phyloP scores from a whole-genome alignment of 805 yeast species.

The Candida lessepsii region DNA sequence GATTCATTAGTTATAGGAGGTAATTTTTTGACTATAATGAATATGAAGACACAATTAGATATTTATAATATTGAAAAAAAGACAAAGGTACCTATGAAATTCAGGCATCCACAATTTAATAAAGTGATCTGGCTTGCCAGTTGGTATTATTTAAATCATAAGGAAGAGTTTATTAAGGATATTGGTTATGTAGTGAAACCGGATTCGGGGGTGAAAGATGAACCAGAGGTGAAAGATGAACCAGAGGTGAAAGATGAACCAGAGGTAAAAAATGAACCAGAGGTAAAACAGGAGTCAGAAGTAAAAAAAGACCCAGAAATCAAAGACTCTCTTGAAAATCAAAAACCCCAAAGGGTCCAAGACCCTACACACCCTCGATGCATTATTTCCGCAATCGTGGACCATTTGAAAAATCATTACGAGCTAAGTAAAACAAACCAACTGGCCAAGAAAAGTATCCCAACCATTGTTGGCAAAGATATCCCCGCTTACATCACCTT shows the following conservation, averaged over 20 bases:
- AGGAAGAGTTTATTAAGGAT: slow-evolving; percentile 21
- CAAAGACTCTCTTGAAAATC: too few species aligned
- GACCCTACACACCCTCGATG: slow-evolving; percentile 2
- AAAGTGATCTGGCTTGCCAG: slow-evolving; percentile 69
- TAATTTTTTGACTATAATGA: slow-evolving; percentile 68
- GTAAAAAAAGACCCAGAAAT: neutral
- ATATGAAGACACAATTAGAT: slow-evolving; percentile 60
- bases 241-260: neutral
- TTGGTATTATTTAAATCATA: slow-evolving; percentile 36
- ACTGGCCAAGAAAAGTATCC: slow-evolving; percentile 35
- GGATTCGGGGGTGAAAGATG: too few species aligned
- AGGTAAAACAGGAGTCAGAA: too few species aligned
- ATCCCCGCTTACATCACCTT: neutral
- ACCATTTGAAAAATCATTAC: slow-evolving; percentile 30
- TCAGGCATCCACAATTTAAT: slow-evolving; percentile 75
- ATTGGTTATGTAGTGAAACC: slow-evolving; percentile 9
- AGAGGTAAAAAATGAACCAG: neutral
- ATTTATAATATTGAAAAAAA: slow-evolving; percentile 60
- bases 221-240: neutral
- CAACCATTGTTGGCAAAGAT: slow-evolving; percentile 28
- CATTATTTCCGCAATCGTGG: slow-evolving; percentile 13
- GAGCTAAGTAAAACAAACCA: slow-evolving; percentile 31
- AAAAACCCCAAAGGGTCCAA: neutral
- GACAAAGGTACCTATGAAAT: slow-evolving; percentile 73
- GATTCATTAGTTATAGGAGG: slow-evolving; percentile 89